Evolutionary conservation across 306 rosid genomes (phyloP), one percentile per base, ranked within the genome.

Genomic region (Corylus heterophylla): DNA sequence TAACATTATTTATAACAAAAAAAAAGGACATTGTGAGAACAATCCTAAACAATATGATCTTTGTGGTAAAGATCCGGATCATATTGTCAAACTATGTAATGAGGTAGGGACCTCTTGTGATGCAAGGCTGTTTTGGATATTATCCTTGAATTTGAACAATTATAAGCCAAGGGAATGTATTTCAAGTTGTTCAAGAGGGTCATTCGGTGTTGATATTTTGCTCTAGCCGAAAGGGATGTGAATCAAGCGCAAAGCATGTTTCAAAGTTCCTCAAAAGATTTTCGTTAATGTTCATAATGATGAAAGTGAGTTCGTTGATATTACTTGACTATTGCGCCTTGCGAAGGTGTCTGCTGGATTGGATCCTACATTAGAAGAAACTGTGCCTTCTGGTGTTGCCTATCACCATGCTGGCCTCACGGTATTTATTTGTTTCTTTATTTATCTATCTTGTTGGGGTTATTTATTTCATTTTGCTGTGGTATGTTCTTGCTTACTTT

Each of bases 351-450:
- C 98, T 45, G 92, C 88, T 79, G 98, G 98, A 76, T 74, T 95
- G 89, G 98, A 95, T 86, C 98, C 98, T 77, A 54, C 80, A 81
- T 80, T 95, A 52, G 92, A 87, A 83, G 98, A 92, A 92, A 92
- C 97, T 73, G 81, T 95, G 75, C 97, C 97, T 51, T 82, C 86
- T 73, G 98, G 98, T 39, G 97, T 95, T 86, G 98, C 98, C 76
- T 95, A 89, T 85, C 98, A 95, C 83, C 98, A 95, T 86, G 98
- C 98, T 74, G 98, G 98, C 76, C 98, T 95, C 75, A 92, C 97
- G 88, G 98, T 95, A 92, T 82, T 63, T 78, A 20, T 82, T 78
- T 22, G 44, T 68, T 20, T 82, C 63, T 56, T 42, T 71, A 39
- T 22, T 76, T 51, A 39, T 73, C 13, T 52, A 1, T 39, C 14